Percentiles rank a stretch among this genome's conserved stretches.
Conservation (phyloP, 192 early-diverging fungal genomes). For the Linnemannia elongata region DNA sequence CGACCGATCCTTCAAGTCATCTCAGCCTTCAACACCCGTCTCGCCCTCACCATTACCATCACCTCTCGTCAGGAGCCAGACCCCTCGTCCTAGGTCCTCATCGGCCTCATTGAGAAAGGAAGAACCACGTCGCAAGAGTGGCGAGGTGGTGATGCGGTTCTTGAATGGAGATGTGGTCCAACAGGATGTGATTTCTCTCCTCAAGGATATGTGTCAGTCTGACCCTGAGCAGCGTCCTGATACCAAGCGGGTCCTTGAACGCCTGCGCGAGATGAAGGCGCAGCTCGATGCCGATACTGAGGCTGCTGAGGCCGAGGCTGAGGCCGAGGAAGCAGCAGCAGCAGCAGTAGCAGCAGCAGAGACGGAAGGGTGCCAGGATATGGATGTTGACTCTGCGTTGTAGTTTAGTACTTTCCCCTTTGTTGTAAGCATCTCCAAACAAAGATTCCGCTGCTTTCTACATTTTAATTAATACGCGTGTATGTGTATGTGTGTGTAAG, state of each 20-base stretch:
- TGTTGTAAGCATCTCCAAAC: background rate
- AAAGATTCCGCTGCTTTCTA: background rate
- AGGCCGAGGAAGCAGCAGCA: background rate
- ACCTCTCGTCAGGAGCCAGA: slow-evolving; percentile 20
- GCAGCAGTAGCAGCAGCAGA: background rate
- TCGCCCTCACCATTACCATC: slow-evolving; percentile 46
- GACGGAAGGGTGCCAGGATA: background rate
- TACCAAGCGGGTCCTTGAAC: slow-evolving; percentile 21
- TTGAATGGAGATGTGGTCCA: slow-evolving; percentile 52
- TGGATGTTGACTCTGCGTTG: background rate
- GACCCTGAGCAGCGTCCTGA: slow-evolving; percentile 34
- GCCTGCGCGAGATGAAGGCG: slow-evolving; percentile 26
- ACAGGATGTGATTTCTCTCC: slow-evolving; percentile 21
- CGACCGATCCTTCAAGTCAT: slow-evolving; percentile 9
- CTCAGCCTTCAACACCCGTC: slow-evolving; percentile 31
- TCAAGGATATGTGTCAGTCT: slow-evolving; percentile 51
- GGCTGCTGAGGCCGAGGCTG: background rate
- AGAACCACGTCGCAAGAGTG: slow-evolving; percentile 37
- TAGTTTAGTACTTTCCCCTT: background rate
- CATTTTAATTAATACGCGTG: background rate
- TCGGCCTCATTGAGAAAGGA: slow-evolving; percentile 8
- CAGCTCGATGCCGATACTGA: background rate
- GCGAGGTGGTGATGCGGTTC: slow-evolving; percentile 47
- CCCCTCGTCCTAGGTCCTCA: slow-evolving; percentile 14
- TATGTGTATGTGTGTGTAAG: too few relatives aligned